These are phyloP conservation scores for Globisporangium apiculatum DNA, from an alignment of 352 stramenopile genomes.

Conservation along the genomic window DNA sequence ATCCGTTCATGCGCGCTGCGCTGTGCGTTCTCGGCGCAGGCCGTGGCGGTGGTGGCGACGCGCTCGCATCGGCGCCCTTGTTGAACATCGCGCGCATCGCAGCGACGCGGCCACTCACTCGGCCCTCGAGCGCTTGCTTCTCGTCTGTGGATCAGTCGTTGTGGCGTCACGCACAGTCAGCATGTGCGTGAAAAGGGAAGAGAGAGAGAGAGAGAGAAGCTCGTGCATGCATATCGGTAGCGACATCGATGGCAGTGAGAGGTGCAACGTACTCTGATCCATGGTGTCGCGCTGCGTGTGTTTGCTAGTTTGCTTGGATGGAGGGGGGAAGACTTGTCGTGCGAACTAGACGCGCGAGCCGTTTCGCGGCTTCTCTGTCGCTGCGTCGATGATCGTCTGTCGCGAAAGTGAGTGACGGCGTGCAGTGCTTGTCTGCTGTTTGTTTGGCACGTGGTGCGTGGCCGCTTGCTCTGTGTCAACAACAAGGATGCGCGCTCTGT, in stretches of 20 bases:
- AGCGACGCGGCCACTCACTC: slow-evolving; percentile 39
- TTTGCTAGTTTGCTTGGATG: background rate
- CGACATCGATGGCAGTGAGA: background rate
- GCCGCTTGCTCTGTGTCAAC: background rate
- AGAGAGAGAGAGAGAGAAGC: background rate
- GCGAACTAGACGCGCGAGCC: no score
- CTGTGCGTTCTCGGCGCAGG: slow-evolving; percentile 7
- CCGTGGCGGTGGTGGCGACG: background rate
- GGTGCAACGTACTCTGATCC: slow-evolving; percentile 16
- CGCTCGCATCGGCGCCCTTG: slow-evolving; percentile 23
- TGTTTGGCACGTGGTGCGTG: no score
- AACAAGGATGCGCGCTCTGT: background rate
- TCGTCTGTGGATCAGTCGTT: slow-evolving; percentile 23
- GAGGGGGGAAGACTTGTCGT: no score
- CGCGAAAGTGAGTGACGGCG: background rate
- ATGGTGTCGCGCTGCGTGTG: slow-evolving; percentile 3
- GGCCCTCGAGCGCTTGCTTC: slow-evolving; percentile 35
- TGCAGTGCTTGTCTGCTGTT: no score
- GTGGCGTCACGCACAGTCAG: background rate
- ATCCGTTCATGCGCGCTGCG: background rate
- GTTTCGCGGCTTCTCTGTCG: background rate
- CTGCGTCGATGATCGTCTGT: background rate
- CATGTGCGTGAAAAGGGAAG: background rate
- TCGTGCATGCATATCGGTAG: background rate
- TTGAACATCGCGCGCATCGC: slow-evolving; percentile 70